Percentiles rank a stretch among this genome's conserved stretches.
Conservation (phyloP, 306 rosid species). For the Psophocarpus tetragonolobus region DNA sequence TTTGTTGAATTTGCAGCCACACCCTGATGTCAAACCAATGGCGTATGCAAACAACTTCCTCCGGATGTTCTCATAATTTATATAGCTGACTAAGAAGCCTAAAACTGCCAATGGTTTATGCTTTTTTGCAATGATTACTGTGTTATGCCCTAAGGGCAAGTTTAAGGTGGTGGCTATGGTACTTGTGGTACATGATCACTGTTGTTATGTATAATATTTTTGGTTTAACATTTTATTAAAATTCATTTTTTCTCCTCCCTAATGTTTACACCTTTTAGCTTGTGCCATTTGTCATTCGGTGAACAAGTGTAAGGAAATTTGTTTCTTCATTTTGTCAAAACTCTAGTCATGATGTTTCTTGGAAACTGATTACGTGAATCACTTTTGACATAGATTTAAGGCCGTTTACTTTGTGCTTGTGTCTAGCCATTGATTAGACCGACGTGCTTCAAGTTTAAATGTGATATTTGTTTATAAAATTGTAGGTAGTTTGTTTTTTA, state of each 20-base stretch:
- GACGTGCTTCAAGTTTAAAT: constrained; percentile 1
- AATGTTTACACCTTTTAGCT: constrained; percentile 22
- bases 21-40: constrained; percentile 98
- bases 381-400: not conserved
- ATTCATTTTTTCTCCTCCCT: constrained; percentile 39
- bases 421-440: not conserved
- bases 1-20: constrained; percentile 67
- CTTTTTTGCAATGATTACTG: constrained; percentile 26
- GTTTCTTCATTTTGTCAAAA: constrained; percentile 21
- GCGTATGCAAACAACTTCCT: constrained; percentile 98
- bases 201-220: constrained; percentile 41
- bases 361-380: constrained; percentile 21
- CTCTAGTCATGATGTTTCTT: constrained; percentile 28
- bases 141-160: constrained; percentile 36
- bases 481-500: not conserved
- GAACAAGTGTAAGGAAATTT: constrained; percentile 38
- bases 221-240: constrained; percentile 31
- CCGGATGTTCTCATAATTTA: constrained; percentile 62
- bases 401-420: not conserved
- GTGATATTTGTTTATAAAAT: not conserved
- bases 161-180: constrained; percentile 27
- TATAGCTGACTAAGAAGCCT: constrained; percentile 35
- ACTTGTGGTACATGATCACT: constrained; percentile 32
- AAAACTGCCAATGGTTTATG: constrained; percentile 35
- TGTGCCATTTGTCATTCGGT: constrained; percentile 14